Percentiles rank a stretch among this genome's conserved stretches.
phyloP scores from a whole-genome alignment of 192 early-diverging fungal species.

The Chytriomyces confervae region DNA sequence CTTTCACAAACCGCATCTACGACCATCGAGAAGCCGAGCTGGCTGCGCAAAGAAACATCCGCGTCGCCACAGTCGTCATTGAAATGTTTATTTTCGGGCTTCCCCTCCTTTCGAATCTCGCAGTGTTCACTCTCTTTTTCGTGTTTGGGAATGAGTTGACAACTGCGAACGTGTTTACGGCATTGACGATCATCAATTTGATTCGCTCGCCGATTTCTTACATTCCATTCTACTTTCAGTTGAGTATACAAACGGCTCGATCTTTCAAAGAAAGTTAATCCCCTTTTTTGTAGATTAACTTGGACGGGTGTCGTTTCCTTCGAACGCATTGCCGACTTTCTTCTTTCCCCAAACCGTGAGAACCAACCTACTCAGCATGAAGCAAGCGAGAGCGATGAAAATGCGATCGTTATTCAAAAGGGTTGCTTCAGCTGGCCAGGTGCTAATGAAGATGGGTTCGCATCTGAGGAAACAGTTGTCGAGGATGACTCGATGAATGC shows the following conservation, averaged over 20 bases:
- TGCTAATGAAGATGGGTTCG: neutral
- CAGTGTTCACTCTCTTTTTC: no score
- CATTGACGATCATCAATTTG: no score
- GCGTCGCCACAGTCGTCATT: slow-evolving; percentile 66
- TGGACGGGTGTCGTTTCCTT: slow-evolving; percentile 42
- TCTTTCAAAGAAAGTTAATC: neutral
- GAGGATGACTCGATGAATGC: slow-evolving; percentile 62
- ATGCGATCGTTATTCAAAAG: slow-evolving; percentile 60
- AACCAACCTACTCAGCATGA: slow-evolving; percentile 36
- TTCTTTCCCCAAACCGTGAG: slow-evolving; percentile 65
- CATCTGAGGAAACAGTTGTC: slow-evolving; percentile 27
- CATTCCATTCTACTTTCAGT: neutral
- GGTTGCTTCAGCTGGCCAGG: slow-evolving; percentile 64
- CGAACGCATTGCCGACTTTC: slow-evolving; percentile 50
- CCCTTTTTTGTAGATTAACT: slow-evolving; percentile 12
- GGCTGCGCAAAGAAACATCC: no score
- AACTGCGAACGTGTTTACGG: no score
- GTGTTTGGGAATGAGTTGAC: no score
- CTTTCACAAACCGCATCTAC: slow-evolving; percentile 61
- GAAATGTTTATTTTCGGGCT: no score
- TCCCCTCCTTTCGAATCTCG: no score
- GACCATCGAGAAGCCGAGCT: slow-evolving; percentile 51
- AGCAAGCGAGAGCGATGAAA: slow-evolving; percentile 39
- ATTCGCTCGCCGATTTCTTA: neutral
- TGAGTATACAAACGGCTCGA: neutral